These are phyloP conservation scores for Ceratocystiopsis brevicomis DNA, from an alignment of 2,329 filamentous ascomycete species.

Conservation along the genomic window DNA sequence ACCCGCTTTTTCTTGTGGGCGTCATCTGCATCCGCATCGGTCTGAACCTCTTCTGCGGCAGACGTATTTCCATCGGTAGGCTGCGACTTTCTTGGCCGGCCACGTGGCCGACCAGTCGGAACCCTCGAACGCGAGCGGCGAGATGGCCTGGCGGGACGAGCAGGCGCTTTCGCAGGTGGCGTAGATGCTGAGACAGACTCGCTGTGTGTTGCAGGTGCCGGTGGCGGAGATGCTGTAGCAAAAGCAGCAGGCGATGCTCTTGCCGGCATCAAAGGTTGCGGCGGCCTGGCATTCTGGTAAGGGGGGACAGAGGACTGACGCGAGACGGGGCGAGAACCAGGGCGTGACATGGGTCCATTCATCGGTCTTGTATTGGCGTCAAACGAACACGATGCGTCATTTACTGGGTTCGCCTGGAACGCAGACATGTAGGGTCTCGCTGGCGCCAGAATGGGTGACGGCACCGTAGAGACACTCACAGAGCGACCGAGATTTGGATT, in stretches of 20 bases:
- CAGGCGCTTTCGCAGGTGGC: constrained; percentile 16
- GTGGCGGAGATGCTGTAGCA: constrained; percentile 1
- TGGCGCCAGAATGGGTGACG: constrained; percentile 18
- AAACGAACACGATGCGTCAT: constrained; percentile 1
- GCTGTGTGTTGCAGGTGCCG: constrained; percentile 1
- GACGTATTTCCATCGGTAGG: constrained; percentile 47
- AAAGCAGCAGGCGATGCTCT: neutral
- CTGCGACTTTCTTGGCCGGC: constrained; percentile 35
- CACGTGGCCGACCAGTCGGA: constrained; percentile 35
- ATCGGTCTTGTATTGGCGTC: constrained; percentile 1
- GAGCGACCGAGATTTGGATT: constrained; percentile 36
- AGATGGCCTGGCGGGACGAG: constrained; percentile 26
- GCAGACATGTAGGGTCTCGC: constrained; percentile 6
- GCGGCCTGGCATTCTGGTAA: neutral
- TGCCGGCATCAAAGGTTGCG: neutral
- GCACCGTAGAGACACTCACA: constrained; percentile 14
- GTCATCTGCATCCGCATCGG: constrained; percentile 33
- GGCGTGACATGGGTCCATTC: neutral
- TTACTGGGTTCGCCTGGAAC: neutral
- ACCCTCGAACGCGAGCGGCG: constrained; percentile 27
- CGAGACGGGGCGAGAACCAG: constrained; percentile 5
- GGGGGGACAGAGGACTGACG: constrained; percentile 6
- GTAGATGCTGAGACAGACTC: neutral
- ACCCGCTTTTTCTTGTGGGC: constrained; percentile 55
- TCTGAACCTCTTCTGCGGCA: constrained; percentile 41